Base-by-base conservation (phyloP, 306 rosid species). In the Quercus engelmannii region DNA sequence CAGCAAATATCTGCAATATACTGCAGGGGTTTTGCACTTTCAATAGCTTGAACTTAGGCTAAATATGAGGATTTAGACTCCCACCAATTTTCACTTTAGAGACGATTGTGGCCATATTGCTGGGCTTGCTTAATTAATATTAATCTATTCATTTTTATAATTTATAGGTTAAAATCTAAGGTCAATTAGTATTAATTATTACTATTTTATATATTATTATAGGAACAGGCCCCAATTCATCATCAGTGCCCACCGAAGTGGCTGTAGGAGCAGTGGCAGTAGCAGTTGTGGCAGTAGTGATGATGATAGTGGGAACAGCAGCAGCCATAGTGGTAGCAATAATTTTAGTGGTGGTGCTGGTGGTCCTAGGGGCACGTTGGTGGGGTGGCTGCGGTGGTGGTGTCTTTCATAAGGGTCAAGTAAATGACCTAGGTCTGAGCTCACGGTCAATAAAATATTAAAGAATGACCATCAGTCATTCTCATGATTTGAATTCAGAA, bases 161-260 rank as follows among this genome's bases (percentile, higher is more conserved):
- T 33, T 67, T 67, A 33, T 35, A 67, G 72, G 52, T 67, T 35
- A 35, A 8, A 17, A 35, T 8, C 23, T 35, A 35, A 67, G 72
- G 72, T 33, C n/a, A 9, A 3, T 67, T 33, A 77, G 71, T 78
- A 73, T 82, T 80, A 83, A 79, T 77, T 83, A 76, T 84, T 85
- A 89, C 89, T 86, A 86, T 90, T 82, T 83, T 85, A 85, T 87
- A 82, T 87, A 89, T 91, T 86, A 87, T 88, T 90, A 79, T 92
- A 94, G 99, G 97, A 88, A 87, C 80, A 74, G 85, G 88, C 86
- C 93, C 88, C 87, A 87, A 82, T 82, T 74, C 90, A 87, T 78
- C 89, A 74, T 87, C 94, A 88, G 82, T 92, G 87, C 80, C 91
- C 80, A 83, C 90, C 82, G 89, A 92, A 86, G 90, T 86, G 91